Conservation (phyloP, 257 asterid species). For the Solanum pennellii region DNA sequence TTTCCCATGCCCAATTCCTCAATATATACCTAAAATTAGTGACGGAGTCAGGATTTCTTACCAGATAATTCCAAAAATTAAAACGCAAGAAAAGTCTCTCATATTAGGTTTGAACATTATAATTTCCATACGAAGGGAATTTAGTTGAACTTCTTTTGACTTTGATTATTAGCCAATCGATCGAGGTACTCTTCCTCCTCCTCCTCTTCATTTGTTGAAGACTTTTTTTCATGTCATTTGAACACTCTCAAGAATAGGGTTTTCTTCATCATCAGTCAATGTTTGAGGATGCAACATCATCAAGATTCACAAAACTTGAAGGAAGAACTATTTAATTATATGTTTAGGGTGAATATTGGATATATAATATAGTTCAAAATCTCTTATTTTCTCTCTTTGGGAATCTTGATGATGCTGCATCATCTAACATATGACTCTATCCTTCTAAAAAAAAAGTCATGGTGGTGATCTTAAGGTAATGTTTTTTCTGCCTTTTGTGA, state of each 20-base stretch:
- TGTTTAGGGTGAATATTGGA: not conserved
- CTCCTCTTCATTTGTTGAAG: not conserved
- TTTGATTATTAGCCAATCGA: not conserved
- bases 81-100: not conserved
- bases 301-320: conserved; percentile 1
- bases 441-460: not conserved
- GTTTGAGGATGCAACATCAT: not conserved
- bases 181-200: not conserved
- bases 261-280: not conserved
- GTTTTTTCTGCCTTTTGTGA: not conserved
- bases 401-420: conserved; percentile 3
- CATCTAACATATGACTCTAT: not conserved
- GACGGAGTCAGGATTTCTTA: not conserved
- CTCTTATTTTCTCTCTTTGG: not conserved
- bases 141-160: not conserved
- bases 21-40: not conserved
- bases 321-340: not conserved
- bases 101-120: not conserved
- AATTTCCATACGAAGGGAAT: not conserved
- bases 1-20: not conserved
- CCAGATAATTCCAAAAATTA: not conserved
- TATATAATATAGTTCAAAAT: not conserved
- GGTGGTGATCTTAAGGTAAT: not conserved
- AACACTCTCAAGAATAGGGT: not conserved
- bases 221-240: not conserved